A percentile compares a stretch with the other conserved stretches of the same genome.
These are phyloP conservation scores for Gracilaria domingensis DNA, from an alignment of 23 red algal genomes.

Conservation along the genomic window DNA sequence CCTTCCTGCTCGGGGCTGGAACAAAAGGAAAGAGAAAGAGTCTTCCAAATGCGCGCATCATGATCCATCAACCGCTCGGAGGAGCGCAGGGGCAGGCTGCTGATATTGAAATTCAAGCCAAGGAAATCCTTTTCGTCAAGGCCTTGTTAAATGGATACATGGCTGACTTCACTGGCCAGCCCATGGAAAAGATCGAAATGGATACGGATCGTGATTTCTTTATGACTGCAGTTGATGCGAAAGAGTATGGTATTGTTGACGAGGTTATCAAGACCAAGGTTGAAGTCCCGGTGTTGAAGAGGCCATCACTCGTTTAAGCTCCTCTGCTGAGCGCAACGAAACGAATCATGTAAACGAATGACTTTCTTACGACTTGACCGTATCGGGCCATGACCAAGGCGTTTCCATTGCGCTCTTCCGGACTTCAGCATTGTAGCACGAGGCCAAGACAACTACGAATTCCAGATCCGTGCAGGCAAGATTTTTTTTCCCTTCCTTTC, in stretches of 20 bases:
- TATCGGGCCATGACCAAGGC: no score
- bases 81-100: conserved; percentile 94
- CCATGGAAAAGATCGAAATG: conserved; percentile 83
- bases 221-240: conserved; percentile 86
- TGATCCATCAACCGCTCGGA: conserved; percentile 98
- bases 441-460: no score
- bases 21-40: conserved; percentile 95
- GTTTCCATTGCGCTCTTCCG: no score
- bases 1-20: conserved; percentile 89
- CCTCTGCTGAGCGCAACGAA: background rate
- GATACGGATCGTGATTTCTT: conserved; percentile 97
- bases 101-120: conserved; percentile 95
- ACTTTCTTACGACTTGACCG: background rate
- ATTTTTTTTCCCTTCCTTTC: no score
- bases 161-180: conserved; percentile 91
- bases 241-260: conserved; percentile 92
- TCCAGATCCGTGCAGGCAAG: no score
- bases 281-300: conserved; percentile 58
- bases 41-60: conserved; percentile 91
- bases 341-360: conserved; percentile 21
- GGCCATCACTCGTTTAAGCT: conserved; percentile 65
- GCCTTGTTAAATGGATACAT: conserved; percentile 89
- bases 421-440: no score
- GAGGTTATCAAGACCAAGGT: conserved; percentile 94
- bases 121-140: conserved; percentile 93